Evolutionary conservation across 257 asterid species (phyloP), one percentile per base, ranked within the genome.

Genomic region (Primulina eburnea): DNA sequence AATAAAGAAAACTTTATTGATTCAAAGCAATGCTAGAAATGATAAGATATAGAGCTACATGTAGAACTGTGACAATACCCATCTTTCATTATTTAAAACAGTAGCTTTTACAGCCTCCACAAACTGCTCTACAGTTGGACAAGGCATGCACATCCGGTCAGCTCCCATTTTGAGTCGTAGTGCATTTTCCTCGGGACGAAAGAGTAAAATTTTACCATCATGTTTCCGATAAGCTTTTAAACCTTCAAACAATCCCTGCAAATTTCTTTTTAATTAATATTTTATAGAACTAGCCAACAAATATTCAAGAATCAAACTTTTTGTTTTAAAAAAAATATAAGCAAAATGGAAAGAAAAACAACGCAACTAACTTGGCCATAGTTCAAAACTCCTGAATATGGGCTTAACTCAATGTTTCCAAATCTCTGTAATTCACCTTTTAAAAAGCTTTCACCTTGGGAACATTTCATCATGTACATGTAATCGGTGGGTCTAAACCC

Each of bases 111-210:
- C 95, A 71, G 96, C 97, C 76, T 91, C 97, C 75, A 89, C 63
- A 73, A 94, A 94, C 75, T 91, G 97, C 73, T 89, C 89, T 64
- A 91, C 93, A 47, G 95, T 78, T 5, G 95, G 99, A 66, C 96
- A 81, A 70, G 99, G 95, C 99, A 91, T 89, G 86, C 97, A 94
- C 97, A 94, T 89, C 34, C 97, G 97, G 63, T 91, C 96, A 2
- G 99, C 97, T 10, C 97, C 99, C 83, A 71, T 80, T 73, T 83
- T 79, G 58, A 94, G 80, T 30, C 99, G 81, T 62, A 61, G 62
- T 0, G 85, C 97, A 76, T 94, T 90, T 79, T 94, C 99, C 69
- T 89, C 89, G 0, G 97, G 97, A 9, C 97, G 97, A 68, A 94
- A 91, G 26, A 94, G 79, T 75, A 94, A 84, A 71, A 94, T 91